phyloP scores from a whole-genome alignment of 768 basidiomycete genomes.

The Saitozyma sp. region DNA sequence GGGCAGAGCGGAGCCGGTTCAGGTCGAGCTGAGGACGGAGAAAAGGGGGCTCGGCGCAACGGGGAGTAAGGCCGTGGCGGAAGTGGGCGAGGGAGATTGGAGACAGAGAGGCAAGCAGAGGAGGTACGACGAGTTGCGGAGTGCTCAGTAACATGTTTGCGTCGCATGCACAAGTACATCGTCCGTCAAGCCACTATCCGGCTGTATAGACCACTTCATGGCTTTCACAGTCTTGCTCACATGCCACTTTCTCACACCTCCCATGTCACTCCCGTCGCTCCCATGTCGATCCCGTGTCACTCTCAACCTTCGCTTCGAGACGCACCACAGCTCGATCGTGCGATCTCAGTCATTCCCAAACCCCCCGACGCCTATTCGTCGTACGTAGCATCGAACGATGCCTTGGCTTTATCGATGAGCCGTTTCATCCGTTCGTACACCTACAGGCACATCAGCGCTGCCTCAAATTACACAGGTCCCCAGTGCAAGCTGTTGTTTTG shows the following conservation, averaged over 20 bases:
- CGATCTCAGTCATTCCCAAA: no score
- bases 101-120: constrained; percentile 26
- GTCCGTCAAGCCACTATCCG: no score
- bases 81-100: constrained; percentile 31
- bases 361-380: constrained; percentile 16
- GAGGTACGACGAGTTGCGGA: constrained; percentile 26
- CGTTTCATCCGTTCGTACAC: constrained; percentile 84
- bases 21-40: constrained; percentile 28
- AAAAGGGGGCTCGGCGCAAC: constrained; percentile 34
- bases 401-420: constrained; percentile 66
- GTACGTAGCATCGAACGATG: constrained; percentile 24
- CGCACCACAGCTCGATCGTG: no score
- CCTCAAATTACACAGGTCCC: not conserved
- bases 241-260: no score
- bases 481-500: not conserved
- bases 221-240: no score
- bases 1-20: constrained; percentile 29
- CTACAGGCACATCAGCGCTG: constrained; percentile 22
- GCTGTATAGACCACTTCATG: no score
- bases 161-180: not conserved
- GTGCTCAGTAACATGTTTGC: not conserved
- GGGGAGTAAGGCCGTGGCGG: constrained; percentile 20
- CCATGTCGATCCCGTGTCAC: no score
- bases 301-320: no score
- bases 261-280: no score